Base-by-base conservation (phyloP, 352 stramenopile species). In the Pythium aphanidermatum region DNA sequence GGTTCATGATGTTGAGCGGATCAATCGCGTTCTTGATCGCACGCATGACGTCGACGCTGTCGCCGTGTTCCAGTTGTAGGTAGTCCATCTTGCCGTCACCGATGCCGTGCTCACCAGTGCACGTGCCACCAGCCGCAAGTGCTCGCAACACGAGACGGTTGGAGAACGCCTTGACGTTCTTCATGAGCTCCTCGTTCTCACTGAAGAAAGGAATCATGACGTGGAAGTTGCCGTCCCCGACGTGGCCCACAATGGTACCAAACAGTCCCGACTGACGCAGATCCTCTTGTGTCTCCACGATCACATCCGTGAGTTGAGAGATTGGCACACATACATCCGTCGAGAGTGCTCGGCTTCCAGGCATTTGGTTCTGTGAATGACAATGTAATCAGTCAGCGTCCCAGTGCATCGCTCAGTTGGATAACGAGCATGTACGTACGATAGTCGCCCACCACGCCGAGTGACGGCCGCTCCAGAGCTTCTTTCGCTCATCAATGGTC, bases 321-420 rank as follows among this genome's bases (percentile, higher is more conserved):
- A 99, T 74, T n/a, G 96, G 96, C 5, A 99, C 96, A 45, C 92
- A 98, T 5, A 98, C 95, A 73, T 99, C 96, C 20, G 96, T 99
- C 9, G 95, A 81, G 12, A 97, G 63, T 20, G 70, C 92, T 5
- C 75, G 70, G 51, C 78, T 86, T 8, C 87, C 84, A 33, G 81
- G 81, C 65, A 89, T 84, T 60, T 86, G 63, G 42, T 63, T 83
- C 74, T 86, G n/a, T n/a, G n/a, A n/a, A n/a, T n/a, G n/a, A n/a
- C n/a, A n/a, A n/a, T n/a, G n/a, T n/a, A n/a, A n/a, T n/a, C n/a
- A n/a, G n/a, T n/a, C n/a, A n/a, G n/a, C n/a, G n/a, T n/a, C n/a
- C n/a, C n/a, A n/a, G n/a, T n/a, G n/a, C n/a, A n/a, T n/a, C n/a
- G n/a, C n/a, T n/a, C n/a, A n/a, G n/a, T n/a, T n/a, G n/a, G n/a